Evolutionary conservation across 371 early-diverging fungal genomes (phyloP), one percentile per base, ranked within the genome.

Genomic region (Mucor saturninus): DNA sequence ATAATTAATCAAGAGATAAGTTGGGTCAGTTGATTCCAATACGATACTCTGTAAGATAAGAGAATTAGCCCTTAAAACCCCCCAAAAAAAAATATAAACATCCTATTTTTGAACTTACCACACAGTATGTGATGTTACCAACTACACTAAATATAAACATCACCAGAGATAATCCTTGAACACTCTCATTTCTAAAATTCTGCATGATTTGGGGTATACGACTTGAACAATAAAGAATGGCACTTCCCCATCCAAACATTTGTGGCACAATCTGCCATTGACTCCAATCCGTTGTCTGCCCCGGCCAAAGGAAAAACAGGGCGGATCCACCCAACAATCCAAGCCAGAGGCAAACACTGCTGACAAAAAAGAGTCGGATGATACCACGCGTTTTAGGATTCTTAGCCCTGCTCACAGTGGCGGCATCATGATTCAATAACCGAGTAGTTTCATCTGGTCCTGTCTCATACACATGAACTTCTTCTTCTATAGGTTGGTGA

Each of bases 111-210:
- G 21, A 35, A 55, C 72, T 75, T 77, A 79, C 83, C 64, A 78
- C 40, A 46, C 78, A 79, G 56, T 74, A 95, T 4, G 93, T 88
- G 6, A 89, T 56, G 76, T 95, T 95, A 38, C 93, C 95, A 15
- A 89, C 62, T n/a, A 93, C 86, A 46, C 93, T 89, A 75, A 90
- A 89, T 29, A 87, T 59, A 71, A 95, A 95, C 90, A 95, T 91
- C 61, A 77, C 73, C 54, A 93, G 66, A 13, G 89, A 84, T 40
- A 95, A 73, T 0, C 95, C 94, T 60, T 91, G 86, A 5, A 86
- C 85, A 14, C 92, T 90, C 69, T 89, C 80, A 52, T 84, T 84
- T 50, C 81, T 68, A 74, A 82, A 86, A 64, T 91, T 93, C 71
- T 87, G 88, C 68, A 87, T 81, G 64, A 95, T 89, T 68, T 95